Evolutionary conservation across 2,329 filamentous ascomycete genomes (phyloP).

Genomic region (Fusarium mundagurra): DNA sequence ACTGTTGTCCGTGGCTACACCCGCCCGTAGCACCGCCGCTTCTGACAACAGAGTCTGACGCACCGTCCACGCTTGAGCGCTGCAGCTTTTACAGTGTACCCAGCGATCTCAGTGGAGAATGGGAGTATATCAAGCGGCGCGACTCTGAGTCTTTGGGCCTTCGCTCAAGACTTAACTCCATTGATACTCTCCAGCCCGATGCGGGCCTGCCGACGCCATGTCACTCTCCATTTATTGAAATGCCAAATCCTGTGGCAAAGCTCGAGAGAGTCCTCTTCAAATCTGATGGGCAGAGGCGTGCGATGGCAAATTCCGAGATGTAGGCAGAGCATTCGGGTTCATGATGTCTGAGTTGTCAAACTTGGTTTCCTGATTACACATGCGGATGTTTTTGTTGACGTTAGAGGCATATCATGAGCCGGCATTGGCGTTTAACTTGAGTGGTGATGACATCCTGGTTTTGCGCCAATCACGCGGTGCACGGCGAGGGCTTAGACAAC

Average conservation of each 20-base stretch:
- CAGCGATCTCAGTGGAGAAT: slow-evolving; percentile 23
- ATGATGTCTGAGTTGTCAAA: not conserved
- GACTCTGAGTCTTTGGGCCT: not conserved
- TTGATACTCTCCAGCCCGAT: not conserved
- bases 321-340: not conserved
- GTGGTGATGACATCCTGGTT: slow-evolving; percentile 1
- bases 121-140: slow-evolving; percentile 30
- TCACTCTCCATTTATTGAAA: not conserved
- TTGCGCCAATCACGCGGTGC: not conserved
- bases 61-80: not conserved
- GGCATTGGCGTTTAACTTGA: slow-evolving; percentile 18
- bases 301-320: not conserved
- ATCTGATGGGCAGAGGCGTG: slow-evolving; percentile 3
- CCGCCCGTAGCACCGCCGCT: slow-evolving; percentile 1
- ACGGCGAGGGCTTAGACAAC: slow-evolving; percentile 13
- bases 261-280: not conserved
- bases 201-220: not conserved
- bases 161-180: not conserved
- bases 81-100: slow-evolving; percentile 19
- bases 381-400: not conserved
- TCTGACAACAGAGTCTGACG: slow-evolving; percentile 1
- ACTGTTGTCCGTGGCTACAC: slow-evolving; percentile 10
- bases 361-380: not conserved
- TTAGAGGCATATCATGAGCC: not conserved
- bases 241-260: not conserved